These are phyloP conservation scores for Scedosporium boydii DNA, from an alignment of 2,329 filamentous ascomycete genomes.

Conservation along the genomic window DNA sequence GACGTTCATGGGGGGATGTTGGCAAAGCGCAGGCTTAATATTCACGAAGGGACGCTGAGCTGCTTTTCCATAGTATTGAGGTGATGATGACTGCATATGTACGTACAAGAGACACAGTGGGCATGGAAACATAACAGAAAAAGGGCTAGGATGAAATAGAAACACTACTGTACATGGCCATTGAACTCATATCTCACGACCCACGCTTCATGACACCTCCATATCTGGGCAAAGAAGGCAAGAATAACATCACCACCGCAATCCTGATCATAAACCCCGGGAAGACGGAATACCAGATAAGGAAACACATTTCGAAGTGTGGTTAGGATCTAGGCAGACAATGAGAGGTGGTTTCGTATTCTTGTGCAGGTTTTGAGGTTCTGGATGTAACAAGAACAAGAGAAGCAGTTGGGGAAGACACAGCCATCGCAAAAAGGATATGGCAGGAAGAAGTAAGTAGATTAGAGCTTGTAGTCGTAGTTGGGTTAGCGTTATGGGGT, in stretches of 20 bases:
- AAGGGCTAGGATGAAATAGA: neutral
- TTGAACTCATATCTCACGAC: neutral
- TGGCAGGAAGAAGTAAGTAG: neutral
- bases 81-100: neutral
- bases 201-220: neutral
- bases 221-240: neutral
- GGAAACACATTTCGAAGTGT: neutral
- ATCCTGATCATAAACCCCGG: neutral
- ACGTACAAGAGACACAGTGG: neutral
- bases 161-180: neutral
- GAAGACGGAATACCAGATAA: neutral
- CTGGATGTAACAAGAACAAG: neutral
- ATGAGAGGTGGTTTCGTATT: neutral
- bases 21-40: too few relatives aligned
- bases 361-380: neutral
- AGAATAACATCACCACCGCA: neutral
- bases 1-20: too few relatives aligned
- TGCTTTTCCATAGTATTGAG: too few relatives aligned
- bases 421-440: neutral
- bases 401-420: neutral
- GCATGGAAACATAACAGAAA: neutral
- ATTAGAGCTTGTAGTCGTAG: neutral
- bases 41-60: too few relatives aligned
- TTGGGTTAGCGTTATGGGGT: neutral
- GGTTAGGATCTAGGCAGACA: neutral